Percentiles rank a stretch among this genome's conserved stretches.
Evolutionary conservation across 2,329 filamentous ascomycete genomes (phyloP).

Genomic region (Tolypocladium tundrense): DNA sequence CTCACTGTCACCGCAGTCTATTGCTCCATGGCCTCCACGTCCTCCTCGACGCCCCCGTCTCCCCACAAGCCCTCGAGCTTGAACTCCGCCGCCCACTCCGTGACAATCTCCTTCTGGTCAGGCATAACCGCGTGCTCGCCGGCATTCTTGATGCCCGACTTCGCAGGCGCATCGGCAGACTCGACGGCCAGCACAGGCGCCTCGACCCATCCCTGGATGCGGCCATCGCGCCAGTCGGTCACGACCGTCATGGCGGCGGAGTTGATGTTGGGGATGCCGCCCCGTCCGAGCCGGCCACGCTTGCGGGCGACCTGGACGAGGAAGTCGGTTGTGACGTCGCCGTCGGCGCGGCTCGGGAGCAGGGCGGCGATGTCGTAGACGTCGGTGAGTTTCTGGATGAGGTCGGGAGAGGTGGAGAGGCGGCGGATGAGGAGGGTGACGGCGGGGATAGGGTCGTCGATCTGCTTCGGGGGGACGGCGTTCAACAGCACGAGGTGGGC

Average conservation of each 20-base stretch:
- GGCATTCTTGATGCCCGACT: slow-evolving; percentile 24
- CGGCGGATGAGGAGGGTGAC: slow-evolving; percentile 76
- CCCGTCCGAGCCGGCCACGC: slow-evolving; percentile 76
- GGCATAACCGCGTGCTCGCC: slow-evolving; percentile 37
- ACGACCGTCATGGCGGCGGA: slow-evolving; percentile 87
- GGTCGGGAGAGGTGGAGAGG: slow-evolving; percentile 60
- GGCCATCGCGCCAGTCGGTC: slow-evolving; percentile 91
- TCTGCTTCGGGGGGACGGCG: slow-evolving; percentile 86
- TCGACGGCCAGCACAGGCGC: slow-evolving; percentile 57
- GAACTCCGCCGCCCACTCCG: slow-evolving; percentile 89
- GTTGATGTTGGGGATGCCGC: slow-evolving; percentile 80
- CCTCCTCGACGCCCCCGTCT: slow-evolving; percentile 33
- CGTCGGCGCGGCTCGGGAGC: slow-evolving; percentile 52
- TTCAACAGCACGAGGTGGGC: slow-evolving; percentile 82
- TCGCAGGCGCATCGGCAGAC: slow-evolving; percentile 16
- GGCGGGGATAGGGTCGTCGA: slow-evolving; percentile 83
- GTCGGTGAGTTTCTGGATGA: slow-evolving; percentile 69
- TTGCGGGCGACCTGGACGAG: slow-evolving; percentile 91
- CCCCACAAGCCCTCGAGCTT: slow-evolving; percentile 90
- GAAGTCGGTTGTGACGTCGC: slow-evolving; percentile 81
- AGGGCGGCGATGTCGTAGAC: slow-evolving; percentile 80
- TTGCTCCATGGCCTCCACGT: slow-evolving; percentile 42
- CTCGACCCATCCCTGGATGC: slow-evolving; percentile 87
- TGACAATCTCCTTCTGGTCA: slow-evolving; percentile 79
- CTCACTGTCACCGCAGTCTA: slow-evolving; percentile 15